phyloP scores from a whole-genome alignment of 176 grass and related monocot genomes.

The Oryza officinalis region DNA sequence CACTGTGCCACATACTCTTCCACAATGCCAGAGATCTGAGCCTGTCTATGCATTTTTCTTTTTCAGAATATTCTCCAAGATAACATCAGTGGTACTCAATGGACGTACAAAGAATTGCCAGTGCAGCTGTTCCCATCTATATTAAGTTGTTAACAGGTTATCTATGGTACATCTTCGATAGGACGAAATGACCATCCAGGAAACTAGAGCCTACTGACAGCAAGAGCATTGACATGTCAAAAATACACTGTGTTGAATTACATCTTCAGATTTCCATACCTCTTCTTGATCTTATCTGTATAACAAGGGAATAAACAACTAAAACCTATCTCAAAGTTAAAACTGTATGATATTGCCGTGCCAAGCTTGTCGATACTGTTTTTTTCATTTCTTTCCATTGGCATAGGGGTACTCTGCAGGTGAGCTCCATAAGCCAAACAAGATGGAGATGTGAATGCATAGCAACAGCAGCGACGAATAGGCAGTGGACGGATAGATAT shows the following conservation, averaged over 20 bases:
- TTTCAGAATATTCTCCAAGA: background rate
- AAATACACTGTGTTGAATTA: background rate
- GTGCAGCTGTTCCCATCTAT: background rate
- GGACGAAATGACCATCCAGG: background rate
- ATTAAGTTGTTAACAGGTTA: background rate
- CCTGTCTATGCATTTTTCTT: background rate
- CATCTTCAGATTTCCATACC: background rate
- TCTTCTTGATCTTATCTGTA: background rate
- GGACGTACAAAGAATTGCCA: background rate
- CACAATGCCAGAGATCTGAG: background rate
- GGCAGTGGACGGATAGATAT: constrained; percentile 77
- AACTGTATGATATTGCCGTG: background rate
- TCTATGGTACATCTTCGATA: constrained; percentile 18
- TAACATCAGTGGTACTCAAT: background rate
- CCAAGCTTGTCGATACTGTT: constrained; percentile 15
- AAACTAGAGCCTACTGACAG: background rate
- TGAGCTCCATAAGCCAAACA: constrained; percentile 74
- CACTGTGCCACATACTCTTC: background rate
- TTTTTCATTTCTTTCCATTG: constrained; percentile 32
- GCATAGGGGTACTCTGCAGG: constrained; percentile 57
- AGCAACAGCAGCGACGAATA: constrained; percentile 85
- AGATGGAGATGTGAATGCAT: constrained; percentile 61
- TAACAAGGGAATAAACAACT: background rate
- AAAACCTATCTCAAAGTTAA: background rate
- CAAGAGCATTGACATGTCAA: background rate